Base-by-base conservation (phyloP, 1,284 basidiomycete species). In the Nidula niveotomentosa region DNA sequence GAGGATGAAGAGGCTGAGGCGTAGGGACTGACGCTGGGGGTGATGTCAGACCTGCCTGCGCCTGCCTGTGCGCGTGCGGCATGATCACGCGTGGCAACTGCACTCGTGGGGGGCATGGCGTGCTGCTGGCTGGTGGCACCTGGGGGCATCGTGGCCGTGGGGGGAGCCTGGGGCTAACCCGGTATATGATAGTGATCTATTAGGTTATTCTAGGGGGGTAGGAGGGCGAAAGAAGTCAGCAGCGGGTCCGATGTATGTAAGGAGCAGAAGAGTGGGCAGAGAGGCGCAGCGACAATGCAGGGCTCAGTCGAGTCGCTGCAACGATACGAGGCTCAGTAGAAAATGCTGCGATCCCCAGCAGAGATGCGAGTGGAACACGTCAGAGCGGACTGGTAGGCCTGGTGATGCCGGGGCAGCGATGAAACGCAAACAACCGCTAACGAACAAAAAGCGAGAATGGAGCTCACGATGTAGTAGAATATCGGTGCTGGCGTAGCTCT, bases 101-200 rank as follows among this genome's bases (percentile, higher is more conserved):
- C 12, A 49, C 10, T n/a, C 13, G 3, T 49, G 48, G 12, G 30
- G 30, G 30, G 30, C 30, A 30, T 30, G 30, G 30, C 30, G 30
- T 30, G 30, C 30, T 30, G 30, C 30, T 30, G 30, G 30, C 30
- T 30, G 30, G n/a, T 23, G 13, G 45, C 45, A 18, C 18, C 37
- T 36, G 49, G 34, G 49, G 43, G 23, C 51, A 52, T 52, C 51
- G 51, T 52, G 51, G 43, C 51, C 51, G 43, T 33, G 12, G 12
- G 39, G 23, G 17, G 30, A 30, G 30, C 30, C 30, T 30, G 30
- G 30, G 45, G 45, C 13, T 15, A 47, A 12, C n/a, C 18, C 4
- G 12, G 13, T 47, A 23, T 23, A 5, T 34, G 39, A 52, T 52
- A 46, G 45, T 33, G 51, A 46, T 47, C 45, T 39, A 51, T 45